These are phyloP conservation scores for Scheffersomyces coipomensis DNA, from an alignment of 805 yeast genomes.

Conservation along the genomic window DNA sequence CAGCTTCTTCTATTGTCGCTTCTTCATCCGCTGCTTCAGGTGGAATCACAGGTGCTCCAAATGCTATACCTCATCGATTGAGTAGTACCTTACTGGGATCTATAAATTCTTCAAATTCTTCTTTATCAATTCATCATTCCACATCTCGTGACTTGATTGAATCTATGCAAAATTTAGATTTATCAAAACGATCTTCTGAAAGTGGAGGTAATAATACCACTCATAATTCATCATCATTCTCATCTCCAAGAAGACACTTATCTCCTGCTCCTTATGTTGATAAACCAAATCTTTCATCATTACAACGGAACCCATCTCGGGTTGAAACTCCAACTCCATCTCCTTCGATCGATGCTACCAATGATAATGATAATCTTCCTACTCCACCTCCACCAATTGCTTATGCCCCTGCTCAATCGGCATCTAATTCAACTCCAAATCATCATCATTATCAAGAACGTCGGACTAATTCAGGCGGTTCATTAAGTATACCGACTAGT, in stretches of 20 bases:
- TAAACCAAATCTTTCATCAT: conserved; percentile 57
- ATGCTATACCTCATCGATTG: conserved; percentile 1
- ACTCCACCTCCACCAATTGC: conserved; percentile 14
- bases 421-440: conserved; percentile 5
- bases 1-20: conserved; percentile 9
- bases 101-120: conserved; percentile 15
- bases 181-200: conserved; percentile 21
- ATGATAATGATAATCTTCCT: conserved; percentile 22
- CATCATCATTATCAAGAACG: background rate
- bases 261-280: conserved; percentile 50
- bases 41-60: conserved; percentile 1
- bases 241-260: conserved; percentile 57
- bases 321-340: background rate
- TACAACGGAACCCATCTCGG: conserved; percentile 48
- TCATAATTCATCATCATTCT: conserved; percentile 22
- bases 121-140: conserved; percentile 8
- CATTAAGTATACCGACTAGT: conserved; percentile 1
- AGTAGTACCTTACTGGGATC: conserved; percentile 3
- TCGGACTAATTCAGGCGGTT: conserved; percentile 19
- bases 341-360: conserved; percentile 3
- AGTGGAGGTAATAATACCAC: too few relatives aligned
- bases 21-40: conserved; percentile 9
- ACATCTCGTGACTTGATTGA: conserved; percentile 22
- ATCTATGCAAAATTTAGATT: conserved; percentile 25
- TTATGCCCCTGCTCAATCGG: conserved; percentile 2